Conservation (phyloP, 2,329 filamentous ascomycete genomes). For the Clarireedia monteithiana region DNA sequence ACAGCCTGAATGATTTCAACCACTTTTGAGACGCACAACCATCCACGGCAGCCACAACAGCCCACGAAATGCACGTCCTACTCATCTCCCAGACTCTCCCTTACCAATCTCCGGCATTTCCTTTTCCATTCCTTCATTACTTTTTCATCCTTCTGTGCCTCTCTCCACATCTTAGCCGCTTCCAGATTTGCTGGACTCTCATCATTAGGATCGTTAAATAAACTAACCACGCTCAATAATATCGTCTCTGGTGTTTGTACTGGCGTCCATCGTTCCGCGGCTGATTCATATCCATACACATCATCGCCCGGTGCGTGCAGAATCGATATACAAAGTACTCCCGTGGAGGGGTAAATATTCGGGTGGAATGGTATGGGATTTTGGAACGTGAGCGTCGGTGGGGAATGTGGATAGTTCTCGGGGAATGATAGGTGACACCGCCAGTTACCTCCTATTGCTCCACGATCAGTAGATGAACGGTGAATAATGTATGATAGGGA, state of each 20-base stretch:
- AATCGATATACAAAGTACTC: constrained; percentile 93
- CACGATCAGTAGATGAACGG: no score
- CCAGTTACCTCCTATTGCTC: constrained; percentile 73
- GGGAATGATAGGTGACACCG: constrained; percentile 80
- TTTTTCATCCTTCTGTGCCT: constrained; percentile 54
- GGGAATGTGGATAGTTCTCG: constrained; percentile 74
- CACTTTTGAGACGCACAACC: no score
- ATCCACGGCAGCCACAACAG: no score
- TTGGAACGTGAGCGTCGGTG: constrained; percentile 83
- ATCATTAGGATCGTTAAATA: constrained; percentile 88
- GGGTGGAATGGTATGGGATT: constrained; percentile 82
- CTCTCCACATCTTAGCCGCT: constrained; percentile 79
- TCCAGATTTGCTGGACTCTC: constrained; percentile 95
- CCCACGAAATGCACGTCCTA: no score
- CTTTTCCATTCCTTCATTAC: constrained; percentile 57
- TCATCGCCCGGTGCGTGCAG: constrained; percentile 93
- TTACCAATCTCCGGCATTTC: constrained; percentile 68
- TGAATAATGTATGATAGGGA: no score
- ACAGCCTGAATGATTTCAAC: no score
- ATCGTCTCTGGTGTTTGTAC: constrained; percentile 96
- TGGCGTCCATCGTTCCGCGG: constrained; percentile 85
- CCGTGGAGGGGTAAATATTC: constrained; percentile 74
- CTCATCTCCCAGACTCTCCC: constrained; percentile 68
- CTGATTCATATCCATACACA: constrained; percentile 85
- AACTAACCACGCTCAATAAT: constrained; percentile 81